Conservation (phyloP, 176 grass and related monocot species). For the Oryza glaberrima region DNA sequence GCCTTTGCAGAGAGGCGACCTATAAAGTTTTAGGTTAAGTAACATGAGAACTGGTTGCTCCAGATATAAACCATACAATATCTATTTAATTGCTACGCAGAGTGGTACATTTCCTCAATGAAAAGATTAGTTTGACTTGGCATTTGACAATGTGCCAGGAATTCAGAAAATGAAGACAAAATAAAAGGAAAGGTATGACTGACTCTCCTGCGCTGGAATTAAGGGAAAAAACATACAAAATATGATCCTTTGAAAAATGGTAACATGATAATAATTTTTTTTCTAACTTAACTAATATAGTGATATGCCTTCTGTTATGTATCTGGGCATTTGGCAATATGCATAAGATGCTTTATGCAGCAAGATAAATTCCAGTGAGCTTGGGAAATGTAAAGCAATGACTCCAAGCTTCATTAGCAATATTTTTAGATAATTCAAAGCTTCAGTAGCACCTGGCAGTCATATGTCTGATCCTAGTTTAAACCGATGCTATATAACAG, state of each 20-base stretch:
- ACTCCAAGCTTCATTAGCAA: neutral
- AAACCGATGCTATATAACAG: neutral
- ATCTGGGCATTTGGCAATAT: neutral
- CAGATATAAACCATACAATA: neutral
- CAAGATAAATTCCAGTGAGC: conserved; percentile 1
- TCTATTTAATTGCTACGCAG: neutral
- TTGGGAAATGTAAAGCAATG: neutral
- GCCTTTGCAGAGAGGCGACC: conserved; percentile 88
- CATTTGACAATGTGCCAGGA: neutral
- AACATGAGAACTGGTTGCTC: conserved; percentile 33
- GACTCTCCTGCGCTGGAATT: neutral
- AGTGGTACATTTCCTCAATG: conserved; percentile 17
- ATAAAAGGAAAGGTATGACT: neutral
- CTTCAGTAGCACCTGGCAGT: neutral
- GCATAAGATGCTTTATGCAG: conserved; percentile 22
- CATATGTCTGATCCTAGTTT: neutral
- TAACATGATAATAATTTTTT: neutral
- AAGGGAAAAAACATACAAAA: neutral
- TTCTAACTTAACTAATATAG: conserved; percentile 1
- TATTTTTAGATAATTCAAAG: neutral
- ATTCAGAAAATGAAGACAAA: neutral
- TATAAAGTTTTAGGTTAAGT: conserved; percentile 32
- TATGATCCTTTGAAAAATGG: no score
- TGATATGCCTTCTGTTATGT: neutral
- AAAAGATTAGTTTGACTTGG: conserved; percentile 8